Evolutionary conservation across 208 protist genomes (phyloP).

Genomic region (Herpetomonas tarakana): DNA sequence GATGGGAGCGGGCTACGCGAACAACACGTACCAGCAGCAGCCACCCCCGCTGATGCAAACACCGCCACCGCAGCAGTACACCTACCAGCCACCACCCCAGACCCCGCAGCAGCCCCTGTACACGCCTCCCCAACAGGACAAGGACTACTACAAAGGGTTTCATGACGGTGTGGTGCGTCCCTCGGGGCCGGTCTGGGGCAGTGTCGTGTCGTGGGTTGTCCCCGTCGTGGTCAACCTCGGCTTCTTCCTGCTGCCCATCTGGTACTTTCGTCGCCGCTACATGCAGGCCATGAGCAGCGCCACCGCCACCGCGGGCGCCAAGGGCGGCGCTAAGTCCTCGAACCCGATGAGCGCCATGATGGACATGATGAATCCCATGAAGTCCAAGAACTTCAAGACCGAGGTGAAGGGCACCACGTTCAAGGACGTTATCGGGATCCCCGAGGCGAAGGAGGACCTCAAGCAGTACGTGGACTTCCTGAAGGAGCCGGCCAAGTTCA

Average conservation of each 20-base stretch:
- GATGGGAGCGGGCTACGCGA: slow-evolving; percentile 1
- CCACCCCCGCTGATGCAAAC: slow-evolving; percentile 4
- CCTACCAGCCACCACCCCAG: slow-evolving; percentile 9
- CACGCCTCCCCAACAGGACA: slow-evolving; percentile 35
- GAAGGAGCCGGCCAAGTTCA: slow-evolving; percentile 96
- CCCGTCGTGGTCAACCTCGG: slow-evolving; percentile 79
- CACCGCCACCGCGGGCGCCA: slow-evolving; percentile 15
- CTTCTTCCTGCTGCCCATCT: slow-evolving; percentile 85
- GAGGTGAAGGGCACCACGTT: slow-evolving; percentile 89
- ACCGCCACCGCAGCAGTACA: slow-evolving; percentile 6
- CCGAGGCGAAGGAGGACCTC: slow-evolving; percentile 97
- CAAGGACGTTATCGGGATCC: slow-evolving; percentile 96
- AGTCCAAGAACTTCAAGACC: slow-evolving; percentile 81
- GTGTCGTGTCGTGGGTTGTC: slow-evolving; percentile 70
- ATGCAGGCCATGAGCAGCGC: slow-evolving; percentile 64
- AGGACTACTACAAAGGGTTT: slow-evolving; percentile 90
- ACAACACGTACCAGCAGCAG: slow-evolving; percentile 21
- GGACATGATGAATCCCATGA: slow-evolving; percentile 95
- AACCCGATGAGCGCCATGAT: slow-evolving; percentile 71
- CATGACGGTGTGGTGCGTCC: slow-evolving; percentile 84
- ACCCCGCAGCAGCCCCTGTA: slow-evolving; percentile 14
- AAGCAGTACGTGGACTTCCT: slow-evolving; percentile 98
- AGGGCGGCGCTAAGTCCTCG: slow-evolving; percentile 31
- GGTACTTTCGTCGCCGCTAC: slow-evolving; percentile 88
- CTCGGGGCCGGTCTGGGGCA: slow-evolving; percentile 62